Conservation (phyloP, 352 stramenopile species). For the Pythium grandisporangium region DNA sequence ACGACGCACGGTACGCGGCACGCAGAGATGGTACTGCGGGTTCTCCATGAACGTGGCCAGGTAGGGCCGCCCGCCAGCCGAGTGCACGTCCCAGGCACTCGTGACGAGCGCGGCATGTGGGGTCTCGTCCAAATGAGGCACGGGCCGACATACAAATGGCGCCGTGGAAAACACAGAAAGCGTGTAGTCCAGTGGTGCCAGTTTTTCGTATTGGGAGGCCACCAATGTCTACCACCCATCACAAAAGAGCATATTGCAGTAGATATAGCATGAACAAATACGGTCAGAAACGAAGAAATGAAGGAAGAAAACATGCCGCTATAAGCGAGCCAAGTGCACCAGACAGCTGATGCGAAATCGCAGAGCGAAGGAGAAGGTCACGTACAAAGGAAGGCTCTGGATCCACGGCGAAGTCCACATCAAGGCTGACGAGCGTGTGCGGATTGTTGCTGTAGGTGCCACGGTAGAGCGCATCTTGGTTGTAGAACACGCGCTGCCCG, state of each 20-base stretch:
- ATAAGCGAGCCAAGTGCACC: too few relatives aligned
- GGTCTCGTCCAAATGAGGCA: slow-evolving; percentile 32
- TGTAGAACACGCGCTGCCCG: slow-evolving; percentile 76
- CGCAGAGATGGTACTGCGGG: slow-evolving; percentile 51
- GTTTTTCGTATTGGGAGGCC: slow-evolving; percentile 90
- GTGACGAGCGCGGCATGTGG: slow-evolving; percentile 29
- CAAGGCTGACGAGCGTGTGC: slow-evolving; percentile 84
- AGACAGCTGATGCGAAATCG: too few relatives aligned
- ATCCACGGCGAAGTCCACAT: slow-evolving; percentile 46
- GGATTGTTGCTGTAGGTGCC: slow-evolving; percentile 92
- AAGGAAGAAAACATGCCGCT: too few relatives aligned
- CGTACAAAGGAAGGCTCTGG: slow-evolving; percentile 48
- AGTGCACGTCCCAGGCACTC: slow-evolving; percentile 27
- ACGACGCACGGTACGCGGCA: slow-evolving; percentile 21
- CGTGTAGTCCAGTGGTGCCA: slow-evolving; percentile 83
- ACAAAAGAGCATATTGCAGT: slow-evolving; percentile 1
- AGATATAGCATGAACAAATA: slow-evolving; percentile 4
- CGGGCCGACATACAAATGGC: slow-evolving; percentile 47
- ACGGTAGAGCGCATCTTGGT: slow-evolving; percentile 63
- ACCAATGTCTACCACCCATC: slow-evolving; percentile 65
- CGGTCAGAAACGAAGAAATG: too few relatives aligned
- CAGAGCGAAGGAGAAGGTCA: too few relatives aligned
- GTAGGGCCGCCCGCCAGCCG: slow-evolving; percentile 53
- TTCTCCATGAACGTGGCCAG: slow-evolving; percentile 79
- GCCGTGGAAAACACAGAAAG: slow-evolving; percentile 79